phyloP scores from a whole-genome alignment of 164 flowering plant genomes.

The Macadamia tetraphylla region DNA sequence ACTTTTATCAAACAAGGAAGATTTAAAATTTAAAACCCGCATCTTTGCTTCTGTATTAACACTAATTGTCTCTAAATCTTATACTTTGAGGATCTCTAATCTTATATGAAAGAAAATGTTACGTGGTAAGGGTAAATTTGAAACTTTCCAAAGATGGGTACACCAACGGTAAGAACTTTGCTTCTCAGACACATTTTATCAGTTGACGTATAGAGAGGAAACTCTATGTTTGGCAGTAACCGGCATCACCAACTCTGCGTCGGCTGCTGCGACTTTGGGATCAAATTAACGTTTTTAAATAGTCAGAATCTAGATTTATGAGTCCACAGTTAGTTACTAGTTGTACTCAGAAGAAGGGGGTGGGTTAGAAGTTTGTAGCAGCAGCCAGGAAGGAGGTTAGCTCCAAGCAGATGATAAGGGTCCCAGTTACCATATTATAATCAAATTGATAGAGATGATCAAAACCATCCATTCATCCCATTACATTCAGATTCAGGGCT shows the following conservation, averaged over 20 bases:
- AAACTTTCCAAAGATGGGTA: neutral
- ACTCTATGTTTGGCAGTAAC: neutral
- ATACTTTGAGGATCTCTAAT: neutral
- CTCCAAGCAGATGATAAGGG: too few species aligned
- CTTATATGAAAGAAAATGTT: neutral
- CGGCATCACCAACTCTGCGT: neutral
- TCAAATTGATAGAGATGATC: too few species aligned
- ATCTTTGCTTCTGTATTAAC: neutral
- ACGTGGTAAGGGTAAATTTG: neutral
- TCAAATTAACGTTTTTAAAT: too few species aligned
- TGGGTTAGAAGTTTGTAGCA: too few species aligned
- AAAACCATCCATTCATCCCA: too few species aligned
- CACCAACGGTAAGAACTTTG: conserved; percentile 21
- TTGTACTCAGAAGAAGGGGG: too few species aligned
- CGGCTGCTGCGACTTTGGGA: too few species aligned
- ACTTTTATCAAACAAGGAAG: neutral
- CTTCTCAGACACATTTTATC: conserved; percentile 25
- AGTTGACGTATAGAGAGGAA: conserved; percentile 2
- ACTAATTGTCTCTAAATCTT: neutral
- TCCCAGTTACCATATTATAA: too few species aligned
- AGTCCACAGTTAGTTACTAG: too few species aligned
- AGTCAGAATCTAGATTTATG: too few species aligned
- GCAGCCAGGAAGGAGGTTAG: too few species aligned
- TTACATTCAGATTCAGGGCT: too few species aligned
- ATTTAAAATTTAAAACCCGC: neutral